A percentile compares a stretch with the other conserved stretches of the same genome.
Conservation (phyloP, 2,329 filamentous ascomycete species). For the Fusarium napiforme region DNA sequence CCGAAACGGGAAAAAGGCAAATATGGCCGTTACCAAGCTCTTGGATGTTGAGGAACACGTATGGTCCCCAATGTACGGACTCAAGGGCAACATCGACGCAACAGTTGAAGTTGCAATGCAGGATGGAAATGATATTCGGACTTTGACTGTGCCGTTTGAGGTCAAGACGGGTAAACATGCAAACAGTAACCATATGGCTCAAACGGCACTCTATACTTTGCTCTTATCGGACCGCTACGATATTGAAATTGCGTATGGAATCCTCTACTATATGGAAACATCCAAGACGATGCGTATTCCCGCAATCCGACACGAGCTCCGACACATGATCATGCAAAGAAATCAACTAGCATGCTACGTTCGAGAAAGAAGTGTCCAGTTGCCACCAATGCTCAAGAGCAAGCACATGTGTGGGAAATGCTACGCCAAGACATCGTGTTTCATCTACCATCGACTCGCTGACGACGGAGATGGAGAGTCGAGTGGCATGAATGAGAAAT, state of each 20-base stretch:
- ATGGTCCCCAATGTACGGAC: constrained; percentile 96
- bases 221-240: constrained; percentile 95
- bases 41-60: constrained; percentile 98
- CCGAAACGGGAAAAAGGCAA: constrained; percentile 78
- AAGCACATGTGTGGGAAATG: constrained; percentile 85
- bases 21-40: constrained; percentile 89
- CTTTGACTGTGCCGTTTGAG: constrained; percentile 90
- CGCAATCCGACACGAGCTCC: constrained; percentile 85
- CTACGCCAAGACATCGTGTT: constrained; percentile 91
- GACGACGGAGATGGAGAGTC: constrained; percentile 85
- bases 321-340: constrained; percentile 96
- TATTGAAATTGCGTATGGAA: constrained; percentile 87
- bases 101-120: constrained; percentile 89
- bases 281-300: constrained; percentile 88
- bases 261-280: constrained; percentile 95
- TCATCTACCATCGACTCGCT: constrained; percentile 90
- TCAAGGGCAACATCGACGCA: constrained; percentile 98
- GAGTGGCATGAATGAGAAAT: constrained; percentile 83
- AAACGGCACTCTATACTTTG: constrained; percentile 94
- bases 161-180: constrained; percentile 92
- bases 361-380: constrained; percentile 78
- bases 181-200: constrained; percentile 85
- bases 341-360: constrained; percentile 90
- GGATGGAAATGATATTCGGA: constrained; percentile 73
- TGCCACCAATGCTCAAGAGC: constrained; percentile 88